Base-by-base conservation (phyloP, 208 protist genomes). In the Vickermania ingenoplastis region DNA sequence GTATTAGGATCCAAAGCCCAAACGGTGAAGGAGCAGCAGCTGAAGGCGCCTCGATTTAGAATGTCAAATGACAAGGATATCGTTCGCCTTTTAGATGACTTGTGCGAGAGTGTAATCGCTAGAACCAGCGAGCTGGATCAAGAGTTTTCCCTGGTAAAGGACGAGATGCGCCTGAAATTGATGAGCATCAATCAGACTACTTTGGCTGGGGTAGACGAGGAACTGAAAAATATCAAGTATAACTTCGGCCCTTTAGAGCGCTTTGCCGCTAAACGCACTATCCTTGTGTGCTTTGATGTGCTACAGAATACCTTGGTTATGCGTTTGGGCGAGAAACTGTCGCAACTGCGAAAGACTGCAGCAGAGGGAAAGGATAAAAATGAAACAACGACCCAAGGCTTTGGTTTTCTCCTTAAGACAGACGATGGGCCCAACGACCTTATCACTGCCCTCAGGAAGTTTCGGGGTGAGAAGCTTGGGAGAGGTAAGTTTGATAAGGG, bases 171-270 rank as follows among this genome's bases (percentile, higher is more conserved):
- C 11, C 23, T 28, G 22, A 28, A 26, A 13, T 25, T 54, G 21
- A 54, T 28, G 50, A 13, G 50, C 5, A 27, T 54, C 5, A 54
- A 54, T 54, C 50, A 17, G 22, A 54, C 50, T 54, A 54, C 24
- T 45, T 45, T 45, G 36, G n/a, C 13, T 27, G 21, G 24, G 11
- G 24, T 54, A 5, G 24, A 54, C 11, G 7, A 25, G 22, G 13
- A 17, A 13, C 50, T 54, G 50, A 28, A 28, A 28, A 21, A 54
- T 11, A 5, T 54, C 24, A 13, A 54, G 22, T 54, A 54, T 25
- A 26, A 26, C 22, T 17, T 26, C 23, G 50, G 50, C n/a, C 21
- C 13, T 7, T 21, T 54, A 7, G 50, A 54, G 50, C 5, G 50
- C 5, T 26, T 17, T 27, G 13, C 24, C 7, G 50, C 50, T 5